Evolutionary conservation across 768 basidiomycete genomes (phyloP).

Genomic region (Phlebiopsis flavidoalba): DNA sequence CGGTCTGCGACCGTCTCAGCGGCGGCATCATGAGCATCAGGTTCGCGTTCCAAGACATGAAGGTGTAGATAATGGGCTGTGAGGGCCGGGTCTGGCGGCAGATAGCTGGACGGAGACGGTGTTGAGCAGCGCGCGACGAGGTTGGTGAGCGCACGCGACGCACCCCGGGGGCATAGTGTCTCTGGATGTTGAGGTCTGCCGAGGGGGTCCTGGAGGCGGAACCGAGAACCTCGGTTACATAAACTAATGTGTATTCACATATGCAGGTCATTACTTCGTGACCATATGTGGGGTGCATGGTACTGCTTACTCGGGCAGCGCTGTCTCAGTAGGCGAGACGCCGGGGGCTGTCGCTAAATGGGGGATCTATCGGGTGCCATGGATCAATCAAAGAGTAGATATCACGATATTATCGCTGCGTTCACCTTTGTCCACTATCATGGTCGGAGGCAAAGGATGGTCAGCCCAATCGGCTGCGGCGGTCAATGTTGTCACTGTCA

Average conservation of each 20-base stretch:
- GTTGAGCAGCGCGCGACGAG: neutral
- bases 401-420: neutral
- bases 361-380: neutral
- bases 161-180: slow-evolving; percentile 1
- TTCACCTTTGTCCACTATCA: slow-evolving; percentile 36
- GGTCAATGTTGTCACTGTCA: neutral
- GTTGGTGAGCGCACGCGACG: neutral
- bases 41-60: slow-evolving; percentile 30
- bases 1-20: slow-evolving; percentile 17
- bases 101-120: neutral
- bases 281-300: neutral
- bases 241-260: neutral
- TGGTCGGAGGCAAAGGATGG: neutral
- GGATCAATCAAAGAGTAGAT: too few relatives aligned
- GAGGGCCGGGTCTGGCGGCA: slow-evolving; percentile 15
- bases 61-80: slow-evolving; percentile 34
- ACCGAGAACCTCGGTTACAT: neutral
- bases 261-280: neutral
- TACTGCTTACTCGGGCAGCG: slow-evolving; percentile 5
- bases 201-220: neutral
- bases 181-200: neutral
- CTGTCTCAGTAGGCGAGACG: slow-evolving; percentile 2
- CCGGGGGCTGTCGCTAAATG: slow-evolving; percentile 4
- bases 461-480: neutral
- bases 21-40: slow-evolving; percentile 36